Evolutionary conservation across 805 yeast species (phyloP).

Genomic region (Nakazawaea laoshanensis): DNA sequence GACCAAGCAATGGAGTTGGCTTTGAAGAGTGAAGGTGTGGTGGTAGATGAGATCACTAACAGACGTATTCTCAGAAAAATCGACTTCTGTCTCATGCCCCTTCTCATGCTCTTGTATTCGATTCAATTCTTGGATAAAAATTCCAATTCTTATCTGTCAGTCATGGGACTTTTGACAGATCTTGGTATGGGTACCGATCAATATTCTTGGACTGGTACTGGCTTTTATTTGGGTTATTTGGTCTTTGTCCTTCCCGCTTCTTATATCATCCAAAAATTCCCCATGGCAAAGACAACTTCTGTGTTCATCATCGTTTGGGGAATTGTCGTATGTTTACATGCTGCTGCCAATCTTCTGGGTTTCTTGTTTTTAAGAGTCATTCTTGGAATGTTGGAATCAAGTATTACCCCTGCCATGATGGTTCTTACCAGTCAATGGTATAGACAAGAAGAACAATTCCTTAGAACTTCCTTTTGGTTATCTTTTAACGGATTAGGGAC

Average conservation of each 20-base stretch:
- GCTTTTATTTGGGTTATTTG: constrained; percentile 28
- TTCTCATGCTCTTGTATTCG: constrained; percentile 39
- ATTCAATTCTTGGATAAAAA: constrained; percentile 55
- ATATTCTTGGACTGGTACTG: constrained; percentile 25
- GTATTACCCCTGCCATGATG: constrained; percentile 42
- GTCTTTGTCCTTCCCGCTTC: constrained; percentile 29
- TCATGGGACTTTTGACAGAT: constrained; percentile 28
- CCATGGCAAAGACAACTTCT: constrained; percentile 26
- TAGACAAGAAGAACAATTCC: constrained; percentile 33
- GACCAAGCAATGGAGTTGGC: constrained; percentile 39
- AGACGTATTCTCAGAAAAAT: constrained; percentile 28
- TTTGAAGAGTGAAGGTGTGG: constrained; percentile 21
- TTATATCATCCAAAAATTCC: constrained; percentile 25
- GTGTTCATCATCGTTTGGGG: constrained; percentile 27
- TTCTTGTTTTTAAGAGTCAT: constrained; percentile 35
- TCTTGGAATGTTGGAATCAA: constrained; percentile 41
- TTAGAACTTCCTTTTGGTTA: constrained; percentile 31
- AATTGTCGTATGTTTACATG: constrained; percentile 19
- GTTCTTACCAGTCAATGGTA: constrained; percentile 48
- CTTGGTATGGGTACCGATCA: constrained; percentile 26
- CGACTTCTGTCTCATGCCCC: constrained; percentile 41
- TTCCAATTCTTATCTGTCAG: constrained; percentile 28
- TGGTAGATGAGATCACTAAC: constrained; percentile 14
- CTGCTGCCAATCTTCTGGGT: constrained; percentile 29
- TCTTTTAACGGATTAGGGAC: constrained; percentile 32